Percentiles rank a stretch among this genome's conserved stretches.
These are phyloP conservation scores for Penicillium paradoxum DNA, from an alignment of 495 filamentous ascomycete species.

Conservation along the genomic window DNA sequence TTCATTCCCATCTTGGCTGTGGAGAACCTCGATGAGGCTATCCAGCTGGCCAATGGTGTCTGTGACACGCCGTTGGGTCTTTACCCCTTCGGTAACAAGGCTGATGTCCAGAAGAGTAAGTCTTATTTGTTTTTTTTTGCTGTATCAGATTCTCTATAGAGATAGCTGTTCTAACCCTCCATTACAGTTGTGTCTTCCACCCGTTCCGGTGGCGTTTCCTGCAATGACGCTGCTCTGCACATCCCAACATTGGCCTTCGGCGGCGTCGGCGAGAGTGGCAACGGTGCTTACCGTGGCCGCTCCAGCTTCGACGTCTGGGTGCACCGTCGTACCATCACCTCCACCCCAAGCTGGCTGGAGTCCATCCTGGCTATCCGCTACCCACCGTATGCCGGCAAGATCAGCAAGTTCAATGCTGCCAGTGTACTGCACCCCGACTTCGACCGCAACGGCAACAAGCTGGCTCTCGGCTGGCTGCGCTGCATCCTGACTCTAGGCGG, in stretches of 20 bases:
- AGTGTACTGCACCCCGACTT: conserved; percentile 67
- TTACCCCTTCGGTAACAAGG: conserved; percentile 76
- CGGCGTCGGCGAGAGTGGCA: conserved; percentile 81
- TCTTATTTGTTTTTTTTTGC: not conserved
- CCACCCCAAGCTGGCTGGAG: conserved; percentile 79
- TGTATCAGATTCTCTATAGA: not conserved
- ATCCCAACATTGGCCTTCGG: conserved; percentile 81
- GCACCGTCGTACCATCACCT: conserved; percentile 69
- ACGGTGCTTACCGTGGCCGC: conserved; percentile 78
- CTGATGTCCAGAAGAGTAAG: conserved; percentile 63
- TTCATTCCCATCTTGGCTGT: conserved; percentile 75
- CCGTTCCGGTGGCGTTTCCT: conserved; percentile 70
- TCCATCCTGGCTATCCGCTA: conserved; percentile 69
- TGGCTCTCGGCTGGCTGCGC: conserved; percentile 44
- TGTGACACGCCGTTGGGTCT: conserved; percentile 76
- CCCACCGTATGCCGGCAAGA: conserved; percentile 67
- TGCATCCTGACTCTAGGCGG: conserved; percentile 45
- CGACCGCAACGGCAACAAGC: conserved; percentile 65
- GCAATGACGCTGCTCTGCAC: conserved; percentile 84
- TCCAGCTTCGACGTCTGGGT: conserved; percentile 80
- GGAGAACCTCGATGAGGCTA: conserved; percentile 71
- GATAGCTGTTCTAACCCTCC: conserved; percentile 16
- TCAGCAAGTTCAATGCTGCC: conserved; percentile 53
- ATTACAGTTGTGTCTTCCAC: conserved; percentile 51
- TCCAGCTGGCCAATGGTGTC: conserved; percentile 67